phyloP scores from a whole-genome alignment of 2,329 filamentous ascomycete genomes.

The Periconia macrospinosa region DNA sequence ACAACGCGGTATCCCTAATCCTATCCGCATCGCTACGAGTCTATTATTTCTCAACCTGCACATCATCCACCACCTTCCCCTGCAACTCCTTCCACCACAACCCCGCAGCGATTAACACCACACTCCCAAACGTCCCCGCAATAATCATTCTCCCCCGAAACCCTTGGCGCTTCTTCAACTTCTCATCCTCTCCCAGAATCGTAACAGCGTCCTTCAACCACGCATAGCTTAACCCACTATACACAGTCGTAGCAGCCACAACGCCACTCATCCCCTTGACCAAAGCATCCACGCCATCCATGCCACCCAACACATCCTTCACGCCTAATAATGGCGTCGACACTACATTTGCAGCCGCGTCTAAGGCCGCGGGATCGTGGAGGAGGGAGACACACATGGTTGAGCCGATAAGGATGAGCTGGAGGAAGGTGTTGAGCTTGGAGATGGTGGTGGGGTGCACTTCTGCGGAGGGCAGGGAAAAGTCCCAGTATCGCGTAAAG shows the following conservation, averaged over 20 bases:
- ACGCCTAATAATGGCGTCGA: conserved; percentile 22
- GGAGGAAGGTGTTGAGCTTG: conserved; percentile 90
- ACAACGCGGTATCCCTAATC: too few relatives aligned
- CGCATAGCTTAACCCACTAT: conserved; percentile 91
- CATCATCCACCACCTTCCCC: conserved; percentile 11
- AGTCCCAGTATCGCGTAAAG: conserved; percentile 93
- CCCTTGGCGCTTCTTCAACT: conserved; percentile 52
- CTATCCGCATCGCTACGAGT: too few relatives aligned
- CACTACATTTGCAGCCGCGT: conserved; percentile 38
- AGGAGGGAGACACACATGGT: conserved; percentile 81
- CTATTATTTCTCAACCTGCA: conserved; percentile 3
- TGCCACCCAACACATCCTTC: conserved; percentile 31
- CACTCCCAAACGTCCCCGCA: conserved; percentile 49
- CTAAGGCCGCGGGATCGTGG: conserved; percentile 58
- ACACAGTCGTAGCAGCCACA: conserved; percentile 86
- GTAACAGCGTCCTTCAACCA: conserved; percentile 90
- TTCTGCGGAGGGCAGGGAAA: conserved; percentile 84
- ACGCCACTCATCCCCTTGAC: conserved; percentile 64
- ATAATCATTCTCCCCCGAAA: conserved; percentile 52
- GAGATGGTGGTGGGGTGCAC: conserved; percentile 81
- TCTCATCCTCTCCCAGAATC: conserved; percentile 64
- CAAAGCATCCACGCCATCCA: conserved; percentile 37
- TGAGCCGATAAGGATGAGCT: conserved; percentile 81
- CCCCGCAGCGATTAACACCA: conserved; percentile 45
- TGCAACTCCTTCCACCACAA: conserved; percentile 28